phyloP scores from a whole-genome alignment of 305 asterid genomes.

The Fraxinus floribunda region DNA sequence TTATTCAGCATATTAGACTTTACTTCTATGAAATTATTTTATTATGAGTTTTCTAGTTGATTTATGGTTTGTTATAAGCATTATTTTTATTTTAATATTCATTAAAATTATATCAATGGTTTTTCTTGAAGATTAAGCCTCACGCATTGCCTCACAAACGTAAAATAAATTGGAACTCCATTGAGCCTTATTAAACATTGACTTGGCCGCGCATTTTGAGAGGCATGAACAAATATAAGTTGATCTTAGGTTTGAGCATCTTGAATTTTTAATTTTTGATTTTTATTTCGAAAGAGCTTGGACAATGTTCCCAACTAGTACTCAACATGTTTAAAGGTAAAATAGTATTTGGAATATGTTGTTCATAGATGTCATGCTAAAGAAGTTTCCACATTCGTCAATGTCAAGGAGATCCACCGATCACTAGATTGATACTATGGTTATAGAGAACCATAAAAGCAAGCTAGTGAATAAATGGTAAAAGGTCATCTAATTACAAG shows the following conservation, averaged over 20 bases:
- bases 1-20: background rate
- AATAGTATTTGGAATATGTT: background rate
- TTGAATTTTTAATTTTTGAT: background rate
- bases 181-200: background rate
- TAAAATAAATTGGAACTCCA: background rate
- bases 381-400: background rate
- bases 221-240: background rate
- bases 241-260: background rate
- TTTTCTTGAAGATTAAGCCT: background rate
- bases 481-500: background rate
- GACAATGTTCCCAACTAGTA: background rate
- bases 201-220: background rate
- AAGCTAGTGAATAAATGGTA: background rate
- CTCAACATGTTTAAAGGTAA: background rate
- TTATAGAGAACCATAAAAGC: background rate
- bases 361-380: background rate
- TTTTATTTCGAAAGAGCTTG: background rate
- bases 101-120: background rate
- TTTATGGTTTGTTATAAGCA: background rate
- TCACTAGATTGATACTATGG: background rate
- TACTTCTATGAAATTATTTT: background rate
- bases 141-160: background rate
- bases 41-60: background rate
- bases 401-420: background rate
- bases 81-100: background rate